Conservation (phyloP, 495 filamentous ascomycete species). For the Aspergillus sparsus region DNA sequence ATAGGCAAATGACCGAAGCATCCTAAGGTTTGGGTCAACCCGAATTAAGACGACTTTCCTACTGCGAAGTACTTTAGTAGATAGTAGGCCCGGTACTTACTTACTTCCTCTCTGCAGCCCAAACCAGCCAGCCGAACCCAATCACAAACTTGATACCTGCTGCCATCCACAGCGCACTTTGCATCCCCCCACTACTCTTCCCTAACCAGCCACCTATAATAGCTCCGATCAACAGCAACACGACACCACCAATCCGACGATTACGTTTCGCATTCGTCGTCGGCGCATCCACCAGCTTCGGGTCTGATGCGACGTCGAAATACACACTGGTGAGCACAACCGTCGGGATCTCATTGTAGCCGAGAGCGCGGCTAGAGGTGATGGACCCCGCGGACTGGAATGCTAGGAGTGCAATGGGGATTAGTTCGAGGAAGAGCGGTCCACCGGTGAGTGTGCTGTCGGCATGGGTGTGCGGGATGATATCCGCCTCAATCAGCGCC, state of each 20-base stretch:
- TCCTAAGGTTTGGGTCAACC: no score
- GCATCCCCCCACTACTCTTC: slow-evolving; percentile 21
- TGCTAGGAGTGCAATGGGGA: slow-evolving; percentile 63
- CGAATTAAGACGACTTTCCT: no score
- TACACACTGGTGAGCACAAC: slow-evolving; percentile 72
- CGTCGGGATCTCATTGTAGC: slow-evolving; percentile 70
- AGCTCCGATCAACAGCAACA: slow-evolving; percentile 21
- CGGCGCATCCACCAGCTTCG: slow-evolving; percentile 44
- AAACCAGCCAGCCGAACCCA: slow-evolving; percentile 9
- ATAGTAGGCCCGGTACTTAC: not conserved
- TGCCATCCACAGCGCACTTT: slow-evolving; percentile 21
- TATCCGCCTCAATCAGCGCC: slow-evolving; percentile 52
- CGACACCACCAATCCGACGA: slow-evolving; percentile 17
- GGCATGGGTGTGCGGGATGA: slow-evolving; percentile 45
- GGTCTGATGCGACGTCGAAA: slow-evolving; percentile 66
- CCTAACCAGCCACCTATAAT: slow-evolving; percentile 23
- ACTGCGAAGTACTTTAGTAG: no score
- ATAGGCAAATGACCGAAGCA: no score
- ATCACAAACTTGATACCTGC: slow-evolving; percentile 20
- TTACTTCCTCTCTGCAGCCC: not conserved
- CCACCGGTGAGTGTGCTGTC: slow-evolving; percentile 32
- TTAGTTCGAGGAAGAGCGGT: slow-evolving; percentile 47
- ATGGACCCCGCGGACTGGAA: slow-evolving; percentile 74
- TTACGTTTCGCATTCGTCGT: slow-evolving; percentile 21
- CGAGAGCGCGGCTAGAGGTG: slow-evolving; percentile 60